Evolutionary conservation across 164 flowering plant species (phyloP), one percentile per base, ranked within the genome.

Genomic region (Nelumbo lutea): DNA sequence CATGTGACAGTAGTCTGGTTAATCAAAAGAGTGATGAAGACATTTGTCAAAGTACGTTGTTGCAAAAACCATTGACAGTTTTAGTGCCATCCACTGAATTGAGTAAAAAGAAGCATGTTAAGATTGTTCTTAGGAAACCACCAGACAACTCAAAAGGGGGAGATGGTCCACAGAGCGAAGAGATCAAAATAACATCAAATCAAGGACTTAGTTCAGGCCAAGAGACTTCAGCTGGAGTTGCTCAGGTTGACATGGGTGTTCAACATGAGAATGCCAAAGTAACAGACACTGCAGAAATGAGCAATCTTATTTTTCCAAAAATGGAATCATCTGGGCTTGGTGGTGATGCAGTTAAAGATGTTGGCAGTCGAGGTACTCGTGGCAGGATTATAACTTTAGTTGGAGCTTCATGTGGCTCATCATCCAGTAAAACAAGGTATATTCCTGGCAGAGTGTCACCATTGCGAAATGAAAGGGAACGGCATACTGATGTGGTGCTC

Each of bases 301-400:
- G 59, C 43, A 62, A 62, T 64, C 56, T 71, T 47, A 48, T 72
- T 62, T 44, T 67, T 13, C 71, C 77, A 14, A 72, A 71, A 53
- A 59, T 43, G 5, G 83, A 83, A 61, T 13, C 74, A 59, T 65
- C 73, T 71, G 38, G 57, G 13, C 77, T 67, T 72, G 69, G 52
- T 61, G 73, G 75, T 68, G 79, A 72, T 74, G 76, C 72, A 50
- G 62, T 65, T 58, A 86, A 79, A 72, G 85, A 77, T 70, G 70
- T 65, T 53, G 76, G 45, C 50, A 52, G 46, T 79, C 81, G 75
- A 69, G 79, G 80, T 65, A 79, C 69, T 39, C 69, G 69, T 38
- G 80, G 83, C 70, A 77, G 90, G 73, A 81, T 87, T 42, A 87
- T 89, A 59, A 81, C 79, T 76, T 79, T 89, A 78, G 53, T 84